Conservation (phyloP, 495 filamentous ascomycete species). For the Hyphodiscus hymeniophilus region DNA sequence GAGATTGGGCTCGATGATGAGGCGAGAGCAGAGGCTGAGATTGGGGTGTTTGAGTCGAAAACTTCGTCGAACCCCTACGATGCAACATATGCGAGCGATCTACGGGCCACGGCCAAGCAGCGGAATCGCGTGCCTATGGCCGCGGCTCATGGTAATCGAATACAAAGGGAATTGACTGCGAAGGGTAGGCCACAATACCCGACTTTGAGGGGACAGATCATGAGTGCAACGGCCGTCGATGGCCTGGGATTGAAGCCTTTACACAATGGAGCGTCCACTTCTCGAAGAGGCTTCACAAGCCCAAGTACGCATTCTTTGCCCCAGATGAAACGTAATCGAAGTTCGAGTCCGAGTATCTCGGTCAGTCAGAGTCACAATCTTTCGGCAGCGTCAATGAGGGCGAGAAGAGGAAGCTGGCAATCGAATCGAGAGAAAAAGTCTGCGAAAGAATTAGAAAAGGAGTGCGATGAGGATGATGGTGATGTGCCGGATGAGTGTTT, state of each 20-base stretch:
- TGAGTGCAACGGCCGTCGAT: slow-evolving; percentile 13
- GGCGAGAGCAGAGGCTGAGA: slow-evolving; percentile 26
- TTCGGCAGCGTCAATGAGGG: slow-evolving; percentile 28
- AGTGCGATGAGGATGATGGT: slow-evolving; percentile 77
- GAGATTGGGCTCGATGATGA: slow-evolving; percentile 86
- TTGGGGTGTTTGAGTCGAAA: slow-evolving; percentile 39
- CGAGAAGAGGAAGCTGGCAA: slow-evolving; percentile 65
- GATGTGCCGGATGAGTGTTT: slow-evolving; percentile 86
- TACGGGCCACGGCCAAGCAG: slow-evolving; percentile 20
- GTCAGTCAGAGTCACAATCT: slow-evolving; percentile 29
- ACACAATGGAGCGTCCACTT: slow-evolving; percentile 19
- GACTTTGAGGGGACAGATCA: slow-evolving; percentile 14
- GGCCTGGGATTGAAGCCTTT: slow-evolving; percentile 18
- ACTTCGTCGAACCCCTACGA: slow-evolving; percentile 33
- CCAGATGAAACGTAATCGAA: slow-evolving; percentile 20
- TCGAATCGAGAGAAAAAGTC: slow-evolving; percentile 58
- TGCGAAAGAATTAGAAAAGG: slow-evolving; percentile 69
- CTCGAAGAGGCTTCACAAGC: slow-evolving; percentile 19
- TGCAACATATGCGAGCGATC: slow-evolving; percentile 32
- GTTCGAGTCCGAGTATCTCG: slow-evolving; percentile 18
- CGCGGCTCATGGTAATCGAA: slow-evolving; percentile 12
- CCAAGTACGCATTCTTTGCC: slow-evolving; percentile 16
- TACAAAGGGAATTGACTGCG: slow-evolving; percentile 26
- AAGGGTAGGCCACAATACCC: slow-evolving; percentile 19
- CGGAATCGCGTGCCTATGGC: slow-evolving; percentile 22